Evolutionary conservation across 106 monocot genomes (phyloP).

Genomic region (Dendrobium nobile): DNA sequence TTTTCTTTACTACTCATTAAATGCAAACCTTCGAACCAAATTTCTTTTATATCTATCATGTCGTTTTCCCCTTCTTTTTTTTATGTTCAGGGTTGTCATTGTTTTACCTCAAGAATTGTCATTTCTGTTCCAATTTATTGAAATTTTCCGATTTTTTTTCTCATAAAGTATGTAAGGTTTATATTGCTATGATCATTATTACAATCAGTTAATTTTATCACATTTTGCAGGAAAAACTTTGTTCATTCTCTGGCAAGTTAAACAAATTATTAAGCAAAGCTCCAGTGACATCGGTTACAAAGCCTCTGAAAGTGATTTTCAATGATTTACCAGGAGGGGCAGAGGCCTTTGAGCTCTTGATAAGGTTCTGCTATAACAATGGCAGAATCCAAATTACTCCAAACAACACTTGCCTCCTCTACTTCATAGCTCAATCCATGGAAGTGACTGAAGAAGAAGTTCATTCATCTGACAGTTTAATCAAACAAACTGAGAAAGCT

Average conservation of each 20-base stretch:
- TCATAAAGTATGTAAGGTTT: background rate
- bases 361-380: constrained; percentile 16
- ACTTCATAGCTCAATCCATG: constrained; percentile 15
- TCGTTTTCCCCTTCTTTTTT: too few species aligned
- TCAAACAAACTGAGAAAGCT: constrained; percentile 34
- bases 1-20: too few species aligned
- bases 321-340: constrained; percentile 65
- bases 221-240: constrained; percentile 55
- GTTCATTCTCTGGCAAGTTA: constrained; percentile 45
- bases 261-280: constrained; percentile 34
- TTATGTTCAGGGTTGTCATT: too few species aligned
- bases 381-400: constrained; percentile 11
- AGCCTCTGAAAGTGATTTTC: constrained; percentile 36
- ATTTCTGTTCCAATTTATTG: too few species aligned
- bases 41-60: too few species aligned
- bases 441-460: constrained; percentile 21
- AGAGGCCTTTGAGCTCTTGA: constrained; percentile 29
- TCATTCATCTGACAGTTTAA: constrained; percentile 25
- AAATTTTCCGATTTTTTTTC: background rate
- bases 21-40: too few species aligned
- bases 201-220: background rate
- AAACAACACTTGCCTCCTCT: constrained; percentile 10
- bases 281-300: constrained; percentile 12
- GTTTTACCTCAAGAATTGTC: too few species aligned
- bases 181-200: background rate